phyloP scores from a whole-genome alignment of 768 basidiomycete genomes.

The Dacryopinax primogenitus region DNA sequence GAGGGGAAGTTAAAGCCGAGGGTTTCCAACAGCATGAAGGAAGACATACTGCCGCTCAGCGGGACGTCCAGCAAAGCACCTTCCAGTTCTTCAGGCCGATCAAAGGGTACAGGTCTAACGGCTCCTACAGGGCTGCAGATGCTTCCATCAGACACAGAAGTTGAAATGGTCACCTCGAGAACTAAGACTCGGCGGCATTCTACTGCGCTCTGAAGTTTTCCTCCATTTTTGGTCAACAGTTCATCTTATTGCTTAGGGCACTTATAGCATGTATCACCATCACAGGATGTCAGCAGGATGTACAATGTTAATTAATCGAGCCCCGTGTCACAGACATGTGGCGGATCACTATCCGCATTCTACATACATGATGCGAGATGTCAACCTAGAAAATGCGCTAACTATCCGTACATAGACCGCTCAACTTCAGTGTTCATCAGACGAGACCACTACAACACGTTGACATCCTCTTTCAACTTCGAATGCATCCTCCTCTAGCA shows the following conservation, averaged over 20 bases:
- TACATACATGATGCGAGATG: no score
- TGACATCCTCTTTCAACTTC: not conserved
- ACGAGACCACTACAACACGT: not conserved
- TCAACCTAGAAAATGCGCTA: no score
- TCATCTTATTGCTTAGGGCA: no score
- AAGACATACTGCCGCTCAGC: not conserved
- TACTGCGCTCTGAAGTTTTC: no score
- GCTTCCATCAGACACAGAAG: not conserved
- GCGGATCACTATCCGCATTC: no score
- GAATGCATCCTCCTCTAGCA: not conserved
- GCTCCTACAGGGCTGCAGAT: not conserved
- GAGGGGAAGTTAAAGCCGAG: not conserved
- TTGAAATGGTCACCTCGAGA: no score
- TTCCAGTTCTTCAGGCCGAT: not conserved
- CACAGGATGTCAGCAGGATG: no score
- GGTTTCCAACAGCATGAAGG: not conserved
- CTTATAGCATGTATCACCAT: no score
- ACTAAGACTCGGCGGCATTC: no score
- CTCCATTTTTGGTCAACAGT: no score
- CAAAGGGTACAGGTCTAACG: not conserved
- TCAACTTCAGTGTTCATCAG: not conserved
- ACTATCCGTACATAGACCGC: not conserved
- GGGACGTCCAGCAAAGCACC: not conserved
- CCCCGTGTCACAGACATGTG: no score
- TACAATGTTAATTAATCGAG: no score